Percentiles rank a stretch among this genome's conserved stretches.
Conservation (phyloP, 2,329 filamentous ascomycete species). For the Fusarium poae region DNA sequence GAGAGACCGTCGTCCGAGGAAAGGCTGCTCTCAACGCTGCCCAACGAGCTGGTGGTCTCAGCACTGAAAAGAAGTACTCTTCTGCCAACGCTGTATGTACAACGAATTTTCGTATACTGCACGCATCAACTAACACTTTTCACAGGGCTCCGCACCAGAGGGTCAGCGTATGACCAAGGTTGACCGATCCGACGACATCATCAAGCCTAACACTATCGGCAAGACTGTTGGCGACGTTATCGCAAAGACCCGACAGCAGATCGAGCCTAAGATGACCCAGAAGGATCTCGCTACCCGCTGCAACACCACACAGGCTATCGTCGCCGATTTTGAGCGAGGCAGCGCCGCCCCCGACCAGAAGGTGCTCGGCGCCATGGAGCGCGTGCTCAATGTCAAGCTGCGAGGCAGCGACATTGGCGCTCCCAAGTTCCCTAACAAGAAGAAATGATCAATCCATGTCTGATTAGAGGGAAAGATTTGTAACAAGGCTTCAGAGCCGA, state of each 20-base stretch:
- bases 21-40: slow-evolving; percentile 89
- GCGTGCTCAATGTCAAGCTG: slow-evolving; percentile 88
- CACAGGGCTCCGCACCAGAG: slow-evolving; percentile 63
- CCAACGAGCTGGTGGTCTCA: slow-evolving; percentile 79
- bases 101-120: not conserved
- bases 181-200: slow-evolving; percentile 95
- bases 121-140: slow-evolving; percentile 32
- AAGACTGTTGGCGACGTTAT: slow-evolving; percentile 85
- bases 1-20: slow-evolving; percentile 91
- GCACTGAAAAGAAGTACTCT: slow-evolving; percentile 91
- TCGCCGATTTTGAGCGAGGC: slow-evolving; percentile 89
- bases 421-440: slow-evolving; percentile 84
- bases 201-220: slow-evolving; percentile 95
- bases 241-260: slow-evolving; percentile 79
- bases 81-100: slow-evolving; percentile 73
- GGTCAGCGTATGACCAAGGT: slow-evolving; percentile 98
- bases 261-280: slow-evolving; percentile 96
- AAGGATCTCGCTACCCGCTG: slow-evolving; percentile 88
- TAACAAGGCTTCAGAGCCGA: slow-evolving; percentile 47
- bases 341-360: slow-evolving; percentile 85
- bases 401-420: slow-evolving; percentile 86
- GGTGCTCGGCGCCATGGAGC: slow-evolving; percentile 81
- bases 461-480: slow-evolving; percentile 31
- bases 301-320: slow-evolving; percentile 84
- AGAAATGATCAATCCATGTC: slow-evolving; percentile 53